phyloP scores from a whole-genome alignment of 768 basidiomycete species.

The Dacryopinax primogenitus region DNA sequence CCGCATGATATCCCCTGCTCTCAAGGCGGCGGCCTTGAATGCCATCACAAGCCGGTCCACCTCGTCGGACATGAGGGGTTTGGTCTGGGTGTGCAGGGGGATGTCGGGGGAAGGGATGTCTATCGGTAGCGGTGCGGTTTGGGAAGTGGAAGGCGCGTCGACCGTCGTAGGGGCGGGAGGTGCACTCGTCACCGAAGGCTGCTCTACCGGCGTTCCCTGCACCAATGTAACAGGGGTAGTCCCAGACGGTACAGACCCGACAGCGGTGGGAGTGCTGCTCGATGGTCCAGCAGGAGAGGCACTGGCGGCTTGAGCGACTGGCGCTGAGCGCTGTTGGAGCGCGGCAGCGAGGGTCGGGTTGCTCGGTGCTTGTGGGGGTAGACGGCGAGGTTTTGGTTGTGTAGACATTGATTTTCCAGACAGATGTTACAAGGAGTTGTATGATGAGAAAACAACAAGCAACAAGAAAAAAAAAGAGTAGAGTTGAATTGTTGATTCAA shows the following conservation, averaged over 20 bases:
- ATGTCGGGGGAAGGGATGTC: no score
- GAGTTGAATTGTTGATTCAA: no score
- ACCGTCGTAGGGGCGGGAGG: background rate
- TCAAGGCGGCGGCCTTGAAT: background rate
- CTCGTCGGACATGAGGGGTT: background rate
- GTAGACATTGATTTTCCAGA: background rate
- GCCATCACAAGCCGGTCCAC: background rate
- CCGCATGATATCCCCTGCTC: background rate
- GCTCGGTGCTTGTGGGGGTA: background rate
- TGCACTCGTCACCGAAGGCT: background rate
- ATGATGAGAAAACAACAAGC: background rate
- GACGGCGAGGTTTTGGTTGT: constrained; percentile 1
- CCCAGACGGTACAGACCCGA: background rate
- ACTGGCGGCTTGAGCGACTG: background rate
- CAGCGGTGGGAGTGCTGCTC: background rate
- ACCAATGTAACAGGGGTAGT: background rate
- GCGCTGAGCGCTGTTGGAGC: background rate
- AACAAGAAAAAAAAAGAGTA: background rate
- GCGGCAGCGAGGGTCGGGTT: background rate
- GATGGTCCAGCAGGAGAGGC: background rate
- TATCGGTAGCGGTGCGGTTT: no score
- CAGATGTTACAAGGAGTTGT: background rate
- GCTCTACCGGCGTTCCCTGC: background rate
- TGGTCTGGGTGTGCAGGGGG: background rate
- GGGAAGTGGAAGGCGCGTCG: background rate